Evolutionary conservation across 352 stramenopile genomes (phyloP).

Genomic region (Albugo laibachii): DNA sequence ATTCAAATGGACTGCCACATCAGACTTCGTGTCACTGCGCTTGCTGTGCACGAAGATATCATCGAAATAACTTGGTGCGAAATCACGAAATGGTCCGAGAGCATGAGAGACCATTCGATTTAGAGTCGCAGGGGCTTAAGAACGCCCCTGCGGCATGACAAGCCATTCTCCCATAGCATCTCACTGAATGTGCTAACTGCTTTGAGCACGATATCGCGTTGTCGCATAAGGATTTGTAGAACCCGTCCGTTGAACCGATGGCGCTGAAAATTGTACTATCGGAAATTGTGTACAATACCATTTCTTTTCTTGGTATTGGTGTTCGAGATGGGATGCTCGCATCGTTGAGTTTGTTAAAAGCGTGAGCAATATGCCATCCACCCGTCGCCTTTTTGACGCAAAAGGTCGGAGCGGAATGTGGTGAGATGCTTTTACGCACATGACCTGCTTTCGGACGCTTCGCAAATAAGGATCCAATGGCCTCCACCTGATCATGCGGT

Average conservation of each 20-base stretch:
- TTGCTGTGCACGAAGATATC: no score
- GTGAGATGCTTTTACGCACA: constrained; percentile 8
- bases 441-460: constrained; percentile 3
- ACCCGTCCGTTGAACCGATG: constrained; percentile 10
- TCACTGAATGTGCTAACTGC: no score
- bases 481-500: constrained; percentile 6
- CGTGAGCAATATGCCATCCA: constrained; percentile 13
- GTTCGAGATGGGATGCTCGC: background rate
- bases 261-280: constrained; percentile 4
- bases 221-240: no score
- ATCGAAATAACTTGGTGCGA: no score
- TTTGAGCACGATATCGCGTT: no score
- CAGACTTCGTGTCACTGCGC: no score
- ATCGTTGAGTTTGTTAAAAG: constrained; percentile 3
- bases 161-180: no score
- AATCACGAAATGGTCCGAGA: no score
- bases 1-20: no score
- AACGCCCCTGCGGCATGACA: no score
- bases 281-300: constrained; percentile 10
- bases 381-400: constrained; percentile 10
- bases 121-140: no score
- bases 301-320: constrained; percentile 10
- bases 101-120: no score
- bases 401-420: constrained; percentile 11
- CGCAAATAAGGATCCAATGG: constrained; percentile 1